Evolutionary conservation across 805 yeast species (phyloP).

Genomic region (Kazachstania taianensis): DNA sequence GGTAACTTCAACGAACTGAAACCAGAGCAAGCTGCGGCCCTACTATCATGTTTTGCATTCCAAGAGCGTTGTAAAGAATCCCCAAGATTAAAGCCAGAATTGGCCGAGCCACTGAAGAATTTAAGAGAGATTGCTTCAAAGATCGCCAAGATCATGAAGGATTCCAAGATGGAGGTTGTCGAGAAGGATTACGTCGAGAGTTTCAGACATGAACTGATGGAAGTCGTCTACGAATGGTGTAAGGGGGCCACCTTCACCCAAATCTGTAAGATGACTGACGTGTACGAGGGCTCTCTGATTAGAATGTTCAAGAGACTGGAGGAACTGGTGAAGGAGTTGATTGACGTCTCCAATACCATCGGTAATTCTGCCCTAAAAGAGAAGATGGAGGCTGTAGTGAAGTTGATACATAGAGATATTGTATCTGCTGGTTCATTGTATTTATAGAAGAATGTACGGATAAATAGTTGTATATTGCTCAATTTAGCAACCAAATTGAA

Average conservation of each 20-base stretch:
- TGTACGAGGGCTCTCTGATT: slow-evolving; percentile 91
- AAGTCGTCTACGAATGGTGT: slow-evolving; percentile 94
- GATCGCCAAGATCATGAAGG: slow-evolving; percentile 81
- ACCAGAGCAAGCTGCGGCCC: slow-evolving; percentile 86
- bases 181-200: slow-evolving; percentile 90
- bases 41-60: slow-evolving; percentile 90
- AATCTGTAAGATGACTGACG: slow-evolving; percentile 97
- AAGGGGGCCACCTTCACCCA: slow-evolving; percentile 93
- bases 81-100: slow-evolving; percentile 76
- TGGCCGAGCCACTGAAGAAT: slow-evolving; percentile 83
- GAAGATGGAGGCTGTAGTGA: slow-evolving; percentile 80
- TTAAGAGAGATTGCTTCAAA: slow-evolving; percentile 85
- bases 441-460: too few species aligned
- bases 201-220: slow-evolving; percentile 92
- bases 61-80: slow-evolving; percentile 89
- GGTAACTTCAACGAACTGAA: slow-evolving; percentile 86
- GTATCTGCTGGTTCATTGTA: slow-evolving; percentile 95
- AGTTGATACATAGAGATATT: slow-evolving; percentile 86
- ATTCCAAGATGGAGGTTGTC: slow-evolving; percentile 78
- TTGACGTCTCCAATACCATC: slow-evolving; percentile 84
- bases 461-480: too few species aligned
- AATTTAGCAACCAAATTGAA: too few species aligned
- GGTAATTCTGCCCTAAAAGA: slow-evolving; percentile 81
- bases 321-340: slow-evolving; percentile 84
- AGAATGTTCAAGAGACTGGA: slow-evolving; percentile 92